Conservation (phyloP, 192 early-diverging fungal species). For the Coemansia sp. region DNA sequence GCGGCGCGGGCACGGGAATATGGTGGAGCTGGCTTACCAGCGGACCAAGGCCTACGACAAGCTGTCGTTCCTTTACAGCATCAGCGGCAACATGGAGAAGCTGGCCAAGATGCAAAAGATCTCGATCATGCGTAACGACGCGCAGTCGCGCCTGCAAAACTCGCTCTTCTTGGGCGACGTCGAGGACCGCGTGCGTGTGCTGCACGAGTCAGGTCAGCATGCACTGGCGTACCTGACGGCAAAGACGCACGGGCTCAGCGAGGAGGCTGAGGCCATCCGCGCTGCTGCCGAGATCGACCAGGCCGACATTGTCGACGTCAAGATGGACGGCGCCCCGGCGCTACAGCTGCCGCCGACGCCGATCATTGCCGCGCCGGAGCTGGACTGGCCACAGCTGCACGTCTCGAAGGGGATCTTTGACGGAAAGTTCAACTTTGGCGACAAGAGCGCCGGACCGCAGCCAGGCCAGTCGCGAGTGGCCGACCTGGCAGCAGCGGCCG, state of each 20-base stretch:
- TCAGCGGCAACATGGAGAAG: constrained; percentile 89
- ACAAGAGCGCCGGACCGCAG: constrained; percentile 40
- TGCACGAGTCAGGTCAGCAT: constrained; percentile 83
- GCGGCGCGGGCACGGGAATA: constrained; percentile 76
- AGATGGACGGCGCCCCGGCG: constrained; percentile 31
- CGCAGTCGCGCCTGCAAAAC: constrained; percentile 90
- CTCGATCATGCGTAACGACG: constrained; percentile 74
- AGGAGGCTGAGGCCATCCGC: constrained; percentile 80
- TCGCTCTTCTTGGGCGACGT: constrained; percentile 86
- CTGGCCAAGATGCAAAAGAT: constrained; percentile 93
- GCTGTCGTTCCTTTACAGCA: constrained; percentile 92
- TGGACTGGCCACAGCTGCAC: constrained; percentile 90
- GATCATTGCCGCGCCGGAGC: constrained; percentile 62
- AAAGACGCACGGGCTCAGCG: constrained; percentile 78
- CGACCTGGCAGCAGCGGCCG: constrained; percentile 55
- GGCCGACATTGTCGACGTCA: constrained; percentile 43
- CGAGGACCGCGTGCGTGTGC: constrained; percentile 78
- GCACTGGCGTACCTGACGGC: constrained; percentile 91
- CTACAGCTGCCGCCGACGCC: constrained; percentile 68
- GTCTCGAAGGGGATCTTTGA: constrained; percentile 85
- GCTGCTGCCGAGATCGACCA: constrained; percentile 64
- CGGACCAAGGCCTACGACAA: constrained; percentile 86
- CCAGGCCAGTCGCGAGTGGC: constrained; percentile 48
- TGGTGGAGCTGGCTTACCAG: constrained; percentile 89
- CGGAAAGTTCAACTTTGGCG: constrained; percentile 56